phyloP scores from a whole-genome alignment of 352 stramenopile species.

The Phytophthora crassamura region DNA sequence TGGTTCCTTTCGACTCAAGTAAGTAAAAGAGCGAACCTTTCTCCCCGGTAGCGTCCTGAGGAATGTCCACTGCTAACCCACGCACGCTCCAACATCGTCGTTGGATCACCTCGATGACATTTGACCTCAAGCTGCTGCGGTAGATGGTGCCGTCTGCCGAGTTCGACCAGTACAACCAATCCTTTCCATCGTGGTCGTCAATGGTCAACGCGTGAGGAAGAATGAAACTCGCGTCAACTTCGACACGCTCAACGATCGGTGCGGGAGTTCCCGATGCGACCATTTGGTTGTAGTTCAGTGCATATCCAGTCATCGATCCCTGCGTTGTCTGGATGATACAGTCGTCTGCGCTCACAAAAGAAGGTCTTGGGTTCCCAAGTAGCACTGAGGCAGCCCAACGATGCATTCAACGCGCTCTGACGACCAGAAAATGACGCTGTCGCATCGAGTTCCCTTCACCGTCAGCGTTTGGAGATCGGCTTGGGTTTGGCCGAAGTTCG shows the following conservation, averaged over 20 bases:
- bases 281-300: conserved; percentile 60
- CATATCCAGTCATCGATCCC: conserved; percentile 55
- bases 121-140: conserved; percentile 54
- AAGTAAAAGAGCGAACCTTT: conserved; percentile 54
- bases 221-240: conserved; percentile 43
- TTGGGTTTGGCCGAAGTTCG: conserved; percentile 54
- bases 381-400: conserved; percentile 46
- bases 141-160: conserved; percentile 71
- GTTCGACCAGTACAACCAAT: conserved; percentile 81
- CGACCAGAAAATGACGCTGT: conserved; percentile 52
- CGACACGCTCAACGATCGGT: conserved; percentile 59
- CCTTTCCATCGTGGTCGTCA: conserved; percentile 33
- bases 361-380: conserved; percentile 12
- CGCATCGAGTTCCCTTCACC: conserved; percentile 49
- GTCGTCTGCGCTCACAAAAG: conserved; percentile 41
- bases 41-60: background rate
- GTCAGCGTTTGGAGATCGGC: conserved; percentile 45
- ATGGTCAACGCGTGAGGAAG: conserved; percentile 59
- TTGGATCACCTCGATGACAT: conserved; percentile 50
- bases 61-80: conserved; percentile 40
- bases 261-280: conserved; percentile 47
- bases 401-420: conserved; percentile 62
- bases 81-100: conserved; percentile 58
- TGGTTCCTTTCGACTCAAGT: conserved; percentile 64
- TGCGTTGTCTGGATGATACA: conserved; percentile 59